phyloP scores from a whole-genome alignment of 2,329 filamentous ascomycete genomes.

The Penicillium vulpinum region DNA sequence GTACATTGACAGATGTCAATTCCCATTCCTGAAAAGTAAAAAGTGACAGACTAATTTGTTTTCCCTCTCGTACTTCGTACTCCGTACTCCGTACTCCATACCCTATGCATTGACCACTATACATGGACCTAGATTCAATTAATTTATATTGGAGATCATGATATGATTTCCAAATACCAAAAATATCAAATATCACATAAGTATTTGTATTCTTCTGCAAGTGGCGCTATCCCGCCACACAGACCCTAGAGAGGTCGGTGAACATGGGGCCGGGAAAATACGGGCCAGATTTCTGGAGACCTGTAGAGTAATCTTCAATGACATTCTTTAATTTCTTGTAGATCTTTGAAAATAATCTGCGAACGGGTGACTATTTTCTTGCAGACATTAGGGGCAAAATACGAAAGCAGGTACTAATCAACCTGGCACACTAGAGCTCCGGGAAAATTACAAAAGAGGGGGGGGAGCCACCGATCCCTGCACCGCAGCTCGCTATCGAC shows the following conservation, averaged over 20 bases:
- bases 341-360: not conserved
- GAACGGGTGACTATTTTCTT: not conserved
- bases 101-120: conserved; percentile 5
- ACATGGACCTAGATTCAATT: not conserved
- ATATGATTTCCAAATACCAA: conserved; percentile 1
- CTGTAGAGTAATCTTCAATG: not conserved
- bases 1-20: conserved; percentile 7
- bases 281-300: conserved; percentile 8
- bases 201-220: conserved; percentile 5
- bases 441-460: not conserved
- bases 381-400: not conserved
- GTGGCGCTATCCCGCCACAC: conserved; percentile 6
- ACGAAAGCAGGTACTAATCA: conserved; percentile 5
- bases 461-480: conserved; percentile 24
- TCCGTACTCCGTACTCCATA: too few species aligned
- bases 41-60: too few species aligned
- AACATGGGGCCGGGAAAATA: conserved; percentile 18
- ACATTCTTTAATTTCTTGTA: not conserved
- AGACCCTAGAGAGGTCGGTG: conserved; percentile 15
- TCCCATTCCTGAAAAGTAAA: not conserved
- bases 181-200: not conserved
- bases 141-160: not conserved
- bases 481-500: conserved; percentile 29
- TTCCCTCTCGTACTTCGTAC: too few species aligned
- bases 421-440: not conserved